Conservation (phyloP, 352 stramenopile species). For the Globisporangium takayamanum region DNA sequence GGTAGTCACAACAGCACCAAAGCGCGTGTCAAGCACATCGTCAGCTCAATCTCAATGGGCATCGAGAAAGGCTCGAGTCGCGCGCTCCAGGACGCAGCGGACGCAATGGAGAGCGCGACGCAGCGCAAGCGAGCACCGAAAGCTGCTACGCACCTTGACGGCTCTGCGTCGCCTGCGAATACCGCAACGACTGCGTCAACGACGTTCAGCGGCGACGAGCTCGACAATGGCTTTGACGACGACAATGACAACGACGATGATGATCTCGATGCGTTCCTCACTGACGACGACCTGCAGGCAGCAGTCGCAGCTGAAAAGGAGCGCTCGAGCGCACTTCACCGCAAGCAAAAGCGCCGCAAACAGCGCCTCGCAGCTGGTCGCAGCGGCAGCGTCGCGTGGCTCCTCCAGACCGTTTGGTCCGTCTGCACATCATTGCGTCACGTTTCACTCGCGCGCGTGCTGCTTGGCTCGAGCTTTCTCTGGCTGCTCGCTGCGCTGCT, state of each 20-base stretch:
- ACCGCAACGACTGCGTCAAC: background rate
- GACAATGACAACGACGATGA: constrained; percentile 5
- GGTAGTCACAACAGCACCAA: too few species aligned
- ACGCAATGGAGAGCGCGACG: constrained; percentile 2
- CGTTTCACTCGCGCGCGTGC: background rate
- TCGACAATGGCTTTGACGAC: background rate
- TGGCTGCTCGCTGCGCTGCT: constrained; percentile 36
- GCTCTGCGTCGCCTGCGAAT: background rate
- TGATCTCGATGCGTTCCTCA: constrained; percentile 13
- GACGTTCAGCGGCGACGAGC: background rate
- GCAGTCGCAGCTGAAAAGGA: constrained; percentile 8
- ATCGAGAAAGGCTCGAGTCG: too few species aligned
- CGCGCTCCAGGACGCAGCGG: too few species aligned
- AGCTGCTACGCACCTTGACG: background rate
- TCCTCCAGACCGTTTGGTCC: background rate
- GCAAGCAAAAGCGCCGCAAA: constrained; percentile 10
- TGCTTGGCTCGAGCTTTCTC: constrained; percentile 6
- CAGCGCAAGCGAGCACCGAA: constrained; percentile 13
- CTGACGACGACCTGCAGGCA: constrained; percentile 8
- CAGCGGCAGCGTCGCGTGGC: background rate
- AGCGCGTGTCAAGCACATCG: too few species aligned
- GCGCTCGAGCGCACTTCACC: constrained; percentile 4
- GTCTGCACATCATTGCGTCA: background rate
- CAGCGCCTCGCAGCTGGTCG: background rate
- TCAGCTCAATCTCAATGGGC: too few species aligned